A percentile compares a stretch with the other conserved stretches of the same genome.
phyloP scores from a whole-genome alignment of 768 basidiomycete species.

The Phanerochaete sordida region DNA sequence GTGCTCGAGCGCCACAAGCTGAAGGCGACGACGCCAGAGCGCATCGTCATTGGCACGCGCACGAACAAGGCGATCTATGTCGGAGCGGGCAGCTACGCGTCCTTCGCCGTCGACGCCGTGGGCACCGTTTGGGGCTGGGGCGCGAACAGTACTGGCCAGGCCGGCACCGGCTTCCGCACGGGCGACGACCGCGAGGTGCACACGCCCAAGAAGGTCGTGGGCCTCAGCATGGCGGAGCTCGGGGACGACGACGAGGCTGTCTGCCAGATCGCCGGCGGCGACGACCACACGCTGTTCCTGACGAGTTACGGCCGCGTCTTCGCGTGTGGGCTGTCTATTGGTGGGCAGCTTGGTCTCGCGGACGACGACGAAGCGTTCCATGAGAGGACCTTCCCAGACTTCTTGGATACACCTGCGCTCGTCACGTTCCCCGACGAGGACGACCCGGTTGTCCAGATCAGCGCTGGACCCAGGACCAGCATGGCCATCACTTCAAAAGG shows the following conservation, averaged over 20 bases:
- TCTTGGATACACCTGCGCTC: conserved; percentile 61
- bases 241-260: conserved; percentile 50
- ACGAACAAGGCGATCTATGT: conserved; percentile 61
- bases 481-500: conserved; percentile 65
- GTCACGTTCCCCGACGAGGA: conserved; percentile 65
- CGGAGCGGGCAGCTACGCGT: conserved; percentile 82
- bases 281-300: conserved; percentile 89
- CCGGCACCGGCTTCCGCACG: conserved; percentile 54
- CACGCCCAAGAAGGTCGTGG: conserved; percentile 57
- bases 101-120: conserved; percentile 82
- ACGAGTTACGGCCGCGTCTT: conserved; percentile 80
- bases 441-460: conserved; percentile 63
- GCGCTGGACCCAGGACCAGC: conserved; percentile 67
- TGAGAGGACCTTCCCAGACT: conserved; percentile 52
- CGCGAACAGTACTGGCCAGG: conserved; percentile 84
- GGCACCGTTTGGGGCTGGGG: conserved; percentile 95
- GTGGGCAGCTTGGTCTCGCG: conserved; percentile 75
- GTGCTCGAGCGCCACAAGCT: conserved; percentile 86
- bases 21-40: conserved; percentile 85
- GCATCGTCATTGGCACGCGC: conserved; percentile 71
- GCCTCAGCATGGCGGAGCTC: conserved; percentile 59
- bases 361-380: conserved; percentile 71
- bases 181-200: conserved; percentile 52
- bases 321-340: conserved; percentile 81
- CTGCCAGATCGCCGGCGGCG: conserved; percentile 79